Conservation (phyloP, 352 stramenopile species). For the Pythium folliculosum region DNA sequence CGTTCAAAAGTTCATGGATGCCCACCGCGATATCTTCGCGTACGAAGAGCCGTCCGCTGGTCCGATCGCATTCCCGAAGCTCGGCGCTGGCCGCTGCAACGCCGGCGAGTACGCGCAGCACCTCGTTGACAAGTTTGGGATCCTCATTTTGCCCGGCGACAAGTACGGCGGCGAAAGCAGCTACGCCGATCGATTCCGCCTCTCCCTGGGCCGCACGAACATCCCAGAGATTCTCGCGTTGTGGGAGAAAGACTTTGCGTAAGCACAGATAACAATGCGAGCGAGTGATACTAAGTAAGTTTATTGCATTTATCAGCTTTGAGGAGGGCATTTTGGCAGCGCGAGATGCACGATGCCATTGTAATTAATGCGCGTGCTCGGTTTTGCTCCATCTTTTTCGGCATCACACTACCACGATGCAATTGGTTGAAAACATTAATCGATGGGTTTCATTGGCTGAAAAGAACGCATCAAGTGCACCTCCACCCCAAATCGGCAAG, state of each 20-base stretch:
- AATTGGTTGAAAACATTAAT: neutral
- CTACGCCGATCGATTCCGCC: slow-evolving; percentile 32
- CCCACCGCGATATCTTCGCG: slow-evolving; percentile 38
- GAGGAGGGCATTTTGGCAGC: too few species aligned
- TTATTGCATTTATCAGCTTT: too few species aligned
- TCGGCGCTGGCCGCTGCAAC: slow-evolving; percentile 6
- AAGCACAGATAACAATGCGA: neutral
- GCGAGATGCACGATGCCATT: too few species aligned
- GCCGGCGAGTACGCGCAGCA: slow-evolving; percentile 29
- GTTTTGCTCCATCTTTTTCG: too few species aligned
- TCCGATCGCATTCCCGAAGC: slow-evolving; percentile 42
- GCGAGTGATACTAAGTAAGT: too few species aligned
- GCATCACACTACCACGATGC: too few species aligned
- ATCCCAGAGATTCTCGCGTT: slow-evolving; percentile 33
- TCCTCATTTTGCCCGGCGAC: slow-evolving; percentile 40
- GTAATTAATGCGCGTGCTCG: too few species aligned
- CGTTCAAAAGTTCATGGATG: slow-evolving; percentile 40
- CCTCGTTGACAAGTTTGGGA: slow-evolving; percentile 36
- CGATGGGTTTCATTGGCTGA: neutral
- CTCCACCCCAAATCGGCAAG: neutral
- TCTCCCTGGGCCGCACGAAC: slow-evolving; percentile 37
- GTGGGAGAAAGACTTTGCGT: slow-evolving; percentile 32
- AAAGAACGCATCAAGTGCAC: neutral
- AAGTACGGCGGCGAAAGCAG: slow-evolving; percentile 32
- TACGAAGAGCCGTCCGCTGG: slow-evolving; percentile 35